phyloP scores from a whole-genome alignment of 139 green algal species.

The Eudorina sp. region DNA sequence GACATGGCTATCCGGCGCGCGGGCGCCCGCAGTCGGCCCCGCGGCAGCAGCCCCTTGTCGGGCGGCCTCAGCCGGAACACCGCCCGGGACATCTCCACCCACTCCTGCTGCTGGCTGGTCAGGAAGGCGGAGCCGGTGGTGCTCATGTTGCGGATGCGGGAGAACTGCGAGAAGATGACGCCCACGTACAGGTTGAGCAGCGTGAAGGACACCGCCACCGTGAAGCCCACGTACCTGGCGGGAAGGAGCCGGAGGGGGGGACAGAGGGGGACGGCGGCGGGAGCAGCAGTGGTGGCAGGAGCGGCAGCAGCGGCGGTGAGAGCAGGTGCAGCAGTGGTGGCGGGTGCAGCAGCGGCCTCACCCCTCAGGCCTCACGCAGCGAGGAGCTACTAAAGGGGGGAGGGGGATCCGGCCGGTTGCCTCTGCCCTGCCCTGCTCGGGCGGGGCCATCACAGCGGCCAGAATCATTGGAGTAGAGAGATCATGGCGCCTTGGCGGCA shows the following conservation, averaged over 20 bases:
- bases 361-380: no score
- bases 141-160: constrained; percentile 74
- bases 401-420: no score
- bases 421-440: no score
- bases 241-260: background rate
- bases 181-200: constrained; percentile 89
- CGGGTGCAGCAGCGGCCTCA: no score
- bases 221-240: constrained; percentile 74
- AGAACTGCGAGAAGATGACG: constrained; percentile 89
- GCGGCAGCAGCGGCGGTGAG: no score
- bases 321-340: no score
- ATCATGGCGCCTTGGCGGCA: no score
- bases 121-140: constrained; percentile 79
- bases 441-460: no score
- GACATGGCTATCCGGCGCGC: constrained; percentile 54
- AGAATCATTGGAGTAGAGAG: no score
- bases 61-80: constrained; percentile 69
- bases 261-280: background rate
- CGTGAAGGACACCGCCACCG: constrained; percentile 80
- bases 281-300: no score
- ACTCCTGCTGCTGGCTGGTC: constrained; percentile 70
- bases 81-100: constrained; percentile 37
- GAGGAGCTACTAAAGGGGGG: no score
- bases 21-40: background rate
- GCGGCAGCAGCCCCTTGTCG: constrained; percentile 64